Evolutionary conservation across 202 grass and related monocot species (phyloP), one percentile per base, ranked within the genome.

Genomic region (Panicum hallii): DNA sequence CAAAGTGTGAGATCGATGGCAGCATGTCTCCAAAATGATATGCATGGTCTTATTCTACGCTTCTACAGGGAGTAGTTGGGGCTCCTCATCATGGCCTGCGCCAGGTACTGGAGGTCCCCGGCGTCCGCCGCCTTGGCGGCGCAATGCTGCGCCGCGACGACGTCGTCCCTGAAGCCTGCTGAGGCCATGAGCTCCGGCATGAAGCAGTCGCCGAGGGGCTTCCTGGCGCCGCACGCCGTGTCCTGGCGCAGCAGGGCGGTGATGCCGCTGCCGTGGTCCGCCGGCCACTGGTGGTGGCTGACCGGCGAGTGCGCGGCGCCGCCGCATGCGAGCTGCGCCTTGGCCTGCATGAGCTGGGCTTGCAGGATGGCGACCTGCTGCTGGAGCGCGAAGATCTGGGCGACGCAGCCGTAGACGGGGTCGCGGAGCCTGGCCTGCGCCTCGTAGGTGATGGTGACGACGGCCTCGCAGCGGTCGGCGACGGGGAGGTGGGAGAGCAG

Each of bases 281-380:
- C 63, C 46, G 88, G 83, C 88, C 82, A 84, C 82, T 88, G 89
- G 62, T 71, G 84, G 79, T 91, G 89, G 79, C 50, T 76, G 2
- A 68, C 75, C 41, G 72, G 79, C 34, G 76, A 79, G 22, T 83
- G 79, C 54, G 87, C 41, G 67, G 55, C 58, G 56, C 61, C 47
- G 65, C 87, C 86, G 72, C 87, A 90, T 6, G 94, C 89, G 2
- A 94, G 63, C 75, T 97, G 91, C 50, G 92, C 92, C 88, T 81
- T 97, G 54, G 89, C 73, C 82, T 94, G 91, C 91, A 94, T 92
- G 38, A 97, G 85, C 86, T 94, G 91, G 63, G 91, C 94, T 79
- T 97, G 90, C 11, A 97, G 83, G 83, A 97, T 92, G 58, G 94
- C 90, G 4, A 97, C 91, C 90, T 97, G 92, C 19, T 97, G 90